Base-by-base conservation (phyloP, 345 rosid genomes). In the Populus alba region DNA sequence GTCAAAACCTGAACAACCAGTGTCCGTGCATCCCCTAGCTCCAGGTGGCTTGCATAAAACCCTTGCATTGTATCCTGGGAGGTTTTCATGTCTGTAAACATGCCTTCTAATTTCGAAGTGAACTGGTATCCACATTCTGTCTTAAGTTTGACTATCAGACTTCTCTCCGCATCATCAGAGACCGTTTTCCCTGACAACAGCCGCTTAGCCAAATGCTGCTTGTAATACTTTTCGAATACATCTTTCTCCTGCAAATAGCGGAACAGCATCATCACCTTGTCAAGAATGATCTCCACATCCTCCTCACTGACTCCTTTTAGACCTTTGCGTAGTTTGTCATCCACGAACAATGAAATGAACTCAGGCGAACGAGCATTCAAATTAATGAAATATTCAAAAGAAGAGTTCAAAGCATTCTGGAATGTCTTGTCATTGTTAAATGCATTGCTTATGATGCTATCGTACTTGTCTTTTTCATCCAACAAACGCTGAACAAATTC, bases 21-120 rank as follows among this genome's bases (percentile, higher is more conserved):
- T 45, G 95, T 92, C 27, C 94, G 97, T 71, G 97, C 94, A 38
- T 96, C 99, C 9, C 88, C 90, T 39, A 91, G 89, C 87, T 94
- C 97, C 0, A 94, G 92, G 63, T 90, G 94, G 83, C 89, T 82
- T 13, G 89, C 73, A 70, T 90, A 87, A 80, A 94, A 96, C 63
- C 91, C 97, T 35, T 86, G 94, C 94, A 94, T 94, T 15, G 98
- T 94, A 75, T 96, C 99, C 83, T 90, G 95, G 66, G 99, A 94
- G 63, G 99, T 96, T 86, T 92, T 96, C 99, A 96, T 96, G 86
- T 96, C 99, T 0, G 99, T 94, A 77, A 96, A 96, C 99, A 96
- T 96, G 65, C 99, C 98, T 87, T 96, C 99, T 45, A 96, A 82
- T 83, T 96, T 96, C 8, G 96, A 94, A 80, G 99, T 96, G 88